These are phyloP conservation scores for Neolentinus lepideus DNA, from an alignment of 1,284 basidiomycete species.

Conservation along the genomic window DNA sequence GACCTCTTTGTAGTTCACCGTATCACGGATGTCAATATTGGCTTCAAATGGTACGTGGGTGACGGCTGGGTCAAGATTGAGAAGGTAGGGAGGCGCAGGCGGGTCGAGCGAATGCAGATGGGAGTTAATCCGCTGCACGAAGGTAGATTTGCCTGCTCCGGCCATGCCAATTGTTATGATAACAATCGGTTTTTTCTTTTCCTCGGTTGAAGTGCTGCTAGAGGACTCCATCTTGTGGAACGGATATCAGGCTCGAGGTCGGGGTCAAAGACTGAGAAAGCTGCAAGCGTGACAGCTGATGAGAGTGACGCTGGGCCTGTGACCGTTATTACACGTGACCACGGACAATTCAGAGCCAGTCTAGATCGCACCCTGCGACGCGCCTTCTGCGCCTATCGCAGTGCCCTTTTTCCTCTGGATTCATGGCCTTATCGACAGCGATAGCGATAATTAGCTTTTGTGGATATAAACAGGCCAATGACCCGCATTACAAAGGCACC, in stretches of 20 bases:
- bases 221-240: background rate
- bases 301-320: no score
- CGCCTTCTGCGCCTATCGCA: no score
- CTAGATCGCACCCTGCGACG: no score
- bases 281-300: background rate
- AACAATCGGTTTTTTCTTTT: constrained; percentile 58
- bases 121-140: constrained; percentile 90
- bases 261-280: background rate
- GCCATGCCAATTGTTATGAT: constrained; percentile 94
- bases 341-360: no score
- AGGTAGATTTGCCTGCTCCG: constrained; percentile 94
- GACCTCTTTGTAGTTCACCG: constrained; percentile 94
- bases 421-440: no score
- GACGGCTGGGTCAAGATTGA: constrained; percentile 98
- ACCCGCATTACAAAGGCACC: no score
- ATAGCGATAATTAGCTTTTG: no score
- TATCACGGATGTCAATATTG: constrained; percentile 98
- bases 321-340: no score
- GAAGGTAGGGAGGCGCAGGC: constrained; percentile 81
- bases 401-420: no score
- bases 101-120: constrained; percentile 65
- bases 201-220: constrained; percentile 5
- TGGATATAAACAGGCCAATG: no score
- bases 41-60: constrained; percentile 86
- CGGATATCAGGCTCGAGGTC: background rate